Evolutionary conservation across 2,329 filamentous ascomycete genomes (phyloP), one percentile per base, ranked within the genome.

Genomic region (Fusarium dlaminii): DNA sequence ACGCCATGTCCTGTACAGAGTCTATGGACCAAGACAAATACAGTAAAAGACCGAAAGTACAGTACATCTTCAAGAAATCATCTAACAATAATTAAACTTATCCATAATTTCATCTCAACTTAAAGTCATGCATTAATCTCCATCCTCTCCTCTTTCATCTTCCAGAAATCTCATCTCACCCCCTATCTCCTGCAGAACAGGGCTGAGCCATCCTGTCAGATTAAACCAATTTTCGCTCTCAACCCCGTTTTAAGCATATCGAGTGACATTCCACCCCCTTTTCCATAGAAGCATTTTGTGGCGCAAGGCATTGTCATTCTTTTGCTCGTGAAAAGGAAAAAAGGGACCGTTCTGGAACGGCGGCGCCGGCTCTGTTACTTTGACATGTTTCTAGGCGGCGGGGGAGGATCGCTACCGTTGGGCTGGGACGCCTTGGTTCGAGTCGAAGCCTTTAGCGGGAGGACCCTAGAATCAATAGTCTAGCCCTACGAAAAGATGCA

Each of bases 191-290:
- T 45, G 39, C 32, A 61, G 45, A 51, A 29, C 42, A 56, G 27
- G 22, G 42, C 27, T 63, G 22, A 40, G 39, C 37, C n/a, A 52
- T 40, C 39, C 36, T 17, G 40, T 48, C 45, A 57, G 52, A 61
- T 48, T 52, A 56, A 39, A n/a, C 54, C 14, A 24, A 46, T 40
- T 66, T 54, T 46, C 30, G 29, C n/a, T 45, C 24, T 55, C 29
- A 12, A 29, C 71, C 71, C 71, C 71, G 67, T 64, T 73, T 74
- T 24, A 74, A 54, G 63, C 36, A 73, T 73, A 66, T 27, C 7
- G 48, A 59, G 30, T 59, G 37, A 29, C 55, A 61, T 48, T 27
- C 51, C 39, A 68, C 64, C 45, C 64, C 46, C 66, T 59, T 51
- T 40, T 54, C 34, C n/a, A 22, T 24, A 34, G 11, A 42, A 56